Evolutionary conservation across 768 basidiomycete species (phyloP).

Genomic region (Collybiopsis confluens): DNA sequence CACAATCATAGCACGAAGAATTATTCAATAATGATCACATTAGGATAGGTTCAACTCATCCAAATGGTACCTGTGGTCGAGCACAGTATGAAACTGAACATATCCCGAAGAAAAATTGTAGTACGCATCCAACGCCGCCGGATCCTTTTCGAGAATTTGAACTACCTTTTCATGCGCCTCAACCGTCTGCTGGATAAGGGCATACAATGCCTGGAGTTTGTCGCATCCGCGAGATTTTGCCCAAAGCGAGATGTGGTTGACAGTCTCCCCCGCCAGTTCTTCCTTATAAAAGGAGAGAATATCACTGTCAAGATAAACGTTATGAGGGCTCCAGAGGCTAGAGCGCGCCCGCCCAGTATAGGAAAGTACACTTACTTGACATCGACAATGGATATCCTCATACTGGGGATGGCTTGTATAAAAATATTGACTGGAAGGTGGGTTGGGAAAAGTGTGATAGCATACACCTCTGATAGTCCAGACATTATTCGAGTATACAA

Average conservation of each 20-base stretch:
- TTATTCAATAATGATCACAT: no score
- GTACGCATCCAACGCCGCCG: slow-evolving; percentile 14
- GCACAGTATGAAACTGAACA: slow-evolving; percentile 12
- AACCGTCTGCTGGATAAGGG: slow-evolving; percentile 21
- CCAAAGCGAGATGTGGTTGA: slow-evolving; percentile 19
- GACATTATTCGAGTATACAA: slow-evolving; percentile 22
- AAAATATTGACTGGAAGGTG: slow-evolving; percentile 27
- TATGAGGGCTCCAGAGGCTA: no score
- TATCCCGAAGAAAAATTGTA: slow-evolving; percentile 16
- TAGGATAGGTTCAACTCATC: no score
- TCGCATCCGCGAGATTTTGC: slow-evolving; percentile 18
- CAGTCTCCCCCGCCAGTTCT: slow-evolving; percentile 28
- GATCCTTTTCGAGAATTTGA: slow-evolving; percentile 16
- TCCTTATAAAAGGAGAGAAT: slow-evolving; percentile 39
- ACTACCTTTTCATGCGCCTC: slow-evolving; percentile 18
- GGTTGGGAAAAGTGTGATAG: slow-evolving; percentile 29
- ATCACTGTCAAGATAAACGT: no score
- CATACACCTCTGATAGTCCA: slow-evolving; percentile 31
- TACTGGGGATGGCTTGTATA: slow-evolving; percentile 33
- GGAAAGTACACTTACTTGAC: slow-evolving; percentile 30
- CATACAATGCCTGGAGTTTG: slow-evolving; percentile 22
- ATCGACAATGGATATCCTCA: slow-evolving; percentile 25
- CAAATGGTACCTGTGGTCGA: no score
- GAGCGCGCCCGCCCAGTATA: no score
- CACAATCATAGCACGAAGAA: no score